Evolutionary conservation across 2,329 filamentous ascomycete species (phyloP), one percentile per base, ranked within the genome.

Genomic region (Xylaria sp.): DNA sequence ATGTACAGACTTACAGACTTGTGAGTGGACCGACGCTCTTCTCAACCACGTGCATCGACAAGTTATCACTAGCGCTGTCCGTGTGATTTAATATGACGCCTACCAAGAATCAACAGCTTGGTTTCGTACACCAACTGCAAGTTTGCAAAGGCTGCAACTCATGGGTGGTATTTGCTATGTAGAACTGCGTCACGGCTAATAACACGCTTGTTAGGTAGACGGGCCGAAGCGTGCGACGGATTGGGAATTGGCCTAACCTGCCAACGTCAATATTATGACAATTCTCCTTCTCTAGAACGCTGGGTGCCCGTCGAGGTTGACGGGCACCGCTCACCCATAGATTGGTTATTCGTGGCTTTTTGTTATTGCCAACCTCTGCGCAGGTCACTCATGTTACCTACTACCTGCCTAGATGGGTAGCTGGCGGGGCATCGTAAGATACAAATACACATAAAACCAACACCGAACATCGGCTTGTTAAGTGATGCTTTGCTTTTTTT

Each of bases 161-260:
- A 58, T 42, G 54, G 11, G 36, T 23, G 10, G 7, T 17, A 28
- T 23, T 13, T 44, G 4, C 28, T 28, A 28, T 28, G 28, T 28
- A 36, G 17, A 61, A 23, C 36, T 51, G 56, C 11, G 53, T 28
- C 54, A 31, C 61, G 51, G 51, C 51, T 64, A 58, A 64, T 26
- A 44, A 26, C 10, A 59, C 31, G 48, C 56, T 62, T 28, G 61
- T 62, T 65, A 59, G 33, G 57, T 58, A 59, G 58, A 65, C 66
- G 66, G 66, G 51, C 66, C 66, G 66, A 68, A 68, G 66, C 62
- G 62, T 56, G 56, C 26, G 28, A 61, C 40, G 13, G 26, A 42
- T 57, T 56, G 49, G 51, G 20, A 56, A 44, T 23, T 53, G 40
- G n/a, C n/a, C 36, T 46, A n/a, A 7, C 54, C 20, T 42, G 15